Evolutionary conservation across 306 rosid species (phyloP).

Genomic region (Calophaca sinica): DNA sequence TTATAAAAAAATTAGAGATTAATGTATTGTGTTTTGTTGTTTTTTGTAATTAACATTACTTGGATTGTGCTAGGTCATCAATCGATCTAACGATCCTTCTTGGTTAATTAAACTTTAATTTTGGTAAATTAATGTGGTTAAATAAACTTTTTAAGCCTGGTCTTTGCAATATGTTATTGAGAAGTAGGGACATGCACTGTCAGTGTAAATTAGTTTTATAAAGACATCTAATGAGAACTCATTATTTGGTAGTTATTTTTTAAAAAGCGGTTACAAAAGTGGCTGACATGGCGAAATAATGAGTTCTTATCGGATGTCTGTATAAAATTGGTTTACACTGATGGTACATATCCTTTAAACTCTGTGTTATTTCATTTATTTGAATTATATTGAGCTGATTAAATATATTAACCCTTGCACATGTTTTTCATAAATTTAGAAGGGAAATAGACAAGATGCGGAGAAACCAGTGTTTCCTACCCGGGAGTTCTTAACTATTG

Average conservation of each 20-base stretch:
- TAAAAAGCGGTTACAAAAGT: too few relatives aligned
- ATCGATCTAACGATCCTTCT: background rate
- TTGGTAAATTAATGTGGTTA: background rate
- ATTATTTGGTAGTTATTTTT: too few relatives aligned
- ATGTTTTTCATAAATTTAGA: constrained; percentile 30
- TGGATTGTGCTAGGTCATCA: background rate
- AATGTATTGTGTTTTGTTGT: background rate
- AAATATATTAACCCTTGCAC: background rate
- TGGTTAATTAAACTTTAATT: background rate
- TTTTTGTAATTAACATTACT: constrained; percentile 13
- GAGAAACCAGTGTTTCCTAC: constrained; percentile 39
- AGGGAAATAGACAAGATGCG: constrained; percentile 11
- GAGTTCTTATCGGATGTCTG: too few relatives aligned
- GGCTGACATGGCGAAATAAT: too few relatives aligned
- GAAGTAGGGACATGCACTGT: too few relatives aligned
- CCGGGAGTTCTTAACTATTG: constrained; percentile 47
- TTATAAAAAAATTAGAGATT: background rate
- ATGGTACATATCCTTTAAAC: too few relatives aligned
- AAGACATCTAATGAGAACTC: too few relatives aligned
- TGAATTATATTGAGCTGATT: background rate
- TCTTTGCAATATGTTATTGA: background rate
- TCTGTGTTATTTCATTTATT: too few relatives aligned
- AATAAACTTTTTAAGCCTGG: background rate
- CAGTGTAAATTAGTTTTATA: too few relatives aligned
- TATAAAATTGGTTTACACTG: too few relatives aligned